phyloP scores from a whole-genome alignment of 2,329 filamentous ascomycete genomes.

The Trichoderma lentiforme region DNA sequence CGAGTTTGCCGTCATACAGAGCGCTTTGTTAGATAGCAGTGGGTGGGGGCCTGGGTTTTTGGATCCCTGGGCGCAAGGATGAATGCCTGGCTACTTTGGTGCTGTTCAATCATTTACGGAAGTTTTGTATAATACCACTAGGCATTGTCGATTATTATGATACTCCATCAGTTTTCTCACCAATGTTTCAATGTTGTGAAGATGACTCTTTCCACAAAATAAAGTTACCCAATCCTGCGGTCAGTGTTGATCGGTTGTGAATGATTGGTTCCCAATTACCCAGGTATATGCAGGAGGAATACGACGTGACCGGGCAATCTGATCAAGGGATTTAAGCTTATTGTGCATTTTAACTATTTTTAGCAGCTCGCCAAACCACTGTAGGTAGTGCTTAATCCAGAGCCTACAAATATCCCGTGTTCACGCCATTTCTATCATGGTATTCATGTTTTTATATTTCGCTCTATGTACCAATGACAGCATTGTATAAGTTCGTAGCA shows the following conservation, averaged over 20 bases:
- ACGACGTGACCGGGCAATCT: background rate
- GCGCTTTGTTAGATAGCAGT: slow-evolving; percentile 10
- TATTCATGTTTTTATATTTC: background rate
- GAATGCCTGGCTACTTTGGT: background rate
- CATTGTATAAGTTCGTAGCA: background rate
- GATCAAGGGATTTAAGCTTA: background rate
- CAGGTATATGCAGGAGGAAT: background rate
- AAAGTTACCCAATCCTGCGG: background rate
- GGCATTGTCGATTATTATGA: background rate
- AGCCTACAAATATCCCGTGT: background rate
- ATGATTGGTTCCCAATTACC: background rate
- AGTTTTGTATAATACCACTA: background rate
- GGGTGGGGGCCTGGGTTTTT: slow-evolving; percentile 10
- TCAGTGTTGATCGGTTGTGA: background rate
- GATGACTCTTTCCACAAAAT: background rate
- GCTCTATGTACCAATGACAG: background rate
- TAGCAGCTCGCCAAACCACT: background rate
- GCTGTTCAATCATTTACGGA: background rate
- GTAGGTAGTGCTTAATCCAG: background rate
- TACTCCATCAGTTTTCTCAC: background rate
- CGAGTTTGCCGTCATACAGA: slow-evolving; percentile 9
- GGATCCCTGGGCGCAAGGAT: slow-evolving; percentile 10
- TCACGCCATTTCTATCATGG: background rate
- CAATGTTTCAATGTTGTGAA: background rate
- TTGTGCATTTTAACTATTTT: background rate